Evolutionary conservation across 768 basidiomycete species (phyloP).

Genomic region (Pisolithus marmoratus): DNA sequence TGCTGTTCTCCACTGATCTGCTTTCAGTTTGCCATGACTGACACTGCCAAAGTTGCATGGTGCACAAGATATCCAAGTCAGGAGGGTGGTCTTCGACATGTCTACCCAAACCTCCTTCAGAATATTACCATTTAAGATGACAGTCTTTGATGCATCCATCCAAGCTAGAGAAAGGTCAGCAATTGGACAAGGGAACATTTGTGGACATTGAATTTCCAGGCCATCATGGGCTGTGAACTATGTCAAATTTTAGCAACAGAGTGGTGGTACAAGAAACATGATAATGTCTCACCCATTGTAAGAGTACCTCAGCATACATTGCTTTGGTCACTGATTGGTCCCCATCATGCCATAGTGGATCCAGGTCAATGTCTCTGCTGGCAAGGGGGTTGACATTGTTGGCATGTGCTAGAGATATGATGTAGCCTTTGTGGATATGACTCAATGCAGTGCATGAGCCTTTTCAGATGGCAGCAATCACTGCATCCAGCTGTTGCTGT

Average conservation of each 20-base stretch:
- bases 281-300: too few species aligned
- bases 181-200: not conserved
- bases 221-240: not conserved
- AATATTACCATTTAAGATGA: not conserved
- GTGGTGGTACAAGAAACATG: too few species aligned
- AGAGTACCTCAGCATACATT: too few species aligned
- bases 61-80: constrained; percentile 16
- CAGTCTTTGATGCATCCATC: not conserved
- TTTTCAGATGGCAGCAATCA: not conserved
- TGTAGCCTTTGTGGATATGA: not conserved
- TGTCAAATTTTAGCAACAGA: too few species aligned
- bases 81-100: constrained; percentile 8
- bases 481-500: not conserved
- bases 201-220: not conserved
- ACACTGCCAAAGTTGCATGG: constrained; percentile 28
- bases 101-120: constrained; percentile 3
- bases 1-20: constrained; percentile 19
- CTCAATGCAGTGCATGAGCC: not conserved
- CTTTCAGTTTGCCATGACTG: constrained; percentile 31
- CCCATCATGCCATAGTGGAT: too few species aligned
- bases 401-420: too few species aligned
- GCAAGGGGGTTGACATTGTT: not conserved
- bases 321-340: too few species aligned
- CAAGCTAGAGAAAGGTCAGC: not conserved
- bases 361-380: too few species aligned